Conservation (phyloP, 208 protist genomes). For the Angomonas desouzai region DNA sequence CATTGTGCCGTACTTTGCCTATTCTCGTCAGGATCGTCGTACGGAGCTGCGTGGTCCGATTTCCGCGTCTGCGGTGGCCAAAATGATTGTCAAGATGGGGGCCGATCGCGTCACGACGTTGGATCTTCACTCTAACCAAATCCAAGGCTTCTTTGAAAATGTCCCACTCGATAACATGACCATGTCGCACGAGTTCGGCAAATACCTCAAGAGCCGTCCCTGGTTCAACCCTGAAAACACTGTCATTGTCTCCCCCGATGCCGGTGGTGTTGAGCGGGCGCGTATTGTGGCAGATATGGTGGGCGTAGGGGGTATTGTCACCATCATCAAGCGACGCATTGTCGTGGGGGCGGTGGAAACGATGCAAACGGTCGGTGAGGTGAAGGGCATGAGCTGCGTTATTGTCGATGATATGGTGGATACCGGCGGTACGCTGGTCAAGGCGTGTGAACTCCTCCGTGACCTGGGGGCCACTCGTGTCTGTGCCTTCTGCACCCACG, state of each 20-base stretch:
- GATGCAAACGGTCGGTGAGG: constrained; percentile 94
- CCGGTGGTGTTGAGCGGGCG: constrained; percentile 93
- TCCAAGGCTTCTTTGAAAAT: constrained; percentile 96
- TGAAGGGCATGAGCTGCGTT: constrained; percentile 88
- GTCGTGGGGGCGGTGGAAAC: constrained; percentile 74
- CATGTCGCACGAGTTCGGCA: constrained; percentile 79
- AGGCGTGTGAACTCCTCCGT: constrained; percentile 90
- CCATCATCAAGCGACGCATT: constrained; percentile 92
- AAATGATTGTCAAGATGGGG: constrained; percentile 89
- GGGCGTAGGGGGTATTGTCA: constrained; percentile 87
- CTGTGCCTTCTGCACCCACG: constrained; percentile 93
- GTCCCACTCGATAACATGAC: constrained; percentile 91
- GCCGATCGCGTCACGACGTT: constrained; percentile 90
- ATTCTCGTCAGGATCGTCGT: constrained; percentile 94
- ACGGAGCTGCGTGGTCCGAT: constrained; percentile 91
- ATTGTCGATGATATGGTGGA: constrained; percentile 97
- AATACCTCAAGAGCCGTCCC: constrained; percentile 52
- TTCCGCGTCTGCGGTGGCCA: constrained; percentile 89
- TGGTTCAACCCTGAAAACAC: constrained; percentile 80
- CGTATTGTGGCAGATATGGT: constrained; percentile 88
- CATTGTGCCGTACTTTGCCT: constrained; percentile 95
- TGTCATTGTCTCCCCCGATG: constrained; percentile 94
- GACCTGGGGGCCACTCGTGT: constrained; percentile 90
- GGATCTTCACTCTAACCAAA: constrained; percentile 94
- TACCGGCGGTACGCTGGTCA: constrained; percentile 92